Conservation (phyloP, 768 basidiomycete genomes). For the Suillus subluteus region DNA sequence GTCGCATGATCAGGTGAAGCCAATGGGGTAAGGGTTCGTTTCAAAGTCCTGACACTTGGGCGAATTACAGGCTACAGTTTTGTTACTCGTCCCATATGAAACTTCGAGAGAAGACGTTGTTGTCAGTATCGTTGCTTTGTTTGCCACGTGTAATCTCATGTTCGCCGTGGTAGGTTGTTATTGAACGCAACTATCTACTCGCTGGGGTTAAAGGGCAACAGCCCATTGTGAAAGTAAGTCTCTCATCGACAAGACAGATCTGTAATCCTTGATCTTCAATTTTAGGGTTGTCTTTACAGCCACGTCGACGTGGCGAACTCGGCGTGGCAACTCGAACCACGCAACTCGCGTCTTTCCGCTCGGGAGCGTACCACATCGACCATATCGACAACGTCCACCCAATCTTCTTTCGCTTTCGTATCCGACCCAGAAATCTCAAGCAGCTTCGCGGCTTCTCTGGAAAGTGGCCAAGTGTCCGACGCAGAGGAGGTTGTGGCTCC, state of each 20-base stretch:
- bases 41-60: conserved; percentile 23
- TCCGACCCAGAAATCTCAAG: conserved; percentile 88
- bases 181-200: conserved; percentile 72
- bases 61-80: conserved; percentile 65
- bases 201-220: conserved; percentile 73
- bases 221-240: conserved; percentile 71
- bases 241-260: conserved; percentile 10
- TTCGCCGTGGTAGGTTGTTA: conserved; percentile 54
- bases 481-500: conserved; percentile 59
- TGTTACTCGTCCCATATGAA: conserved; percentile 73
- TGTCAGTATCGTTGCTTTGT: conserved; percentile 43
- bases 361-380: conserved; percentile 79
- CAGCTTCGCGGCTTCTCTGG: conserved; percentile 82
- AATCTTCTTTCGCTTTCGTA: conserved; percentile 79
- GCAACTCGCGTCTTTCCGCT: conserved; percentile 42
- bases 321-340: conserved; percentile 82
- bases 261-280: conserved; percentile 2
- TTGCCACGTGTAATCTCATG: conserved; percentile 7
- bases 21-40: conserved; percentile 17
- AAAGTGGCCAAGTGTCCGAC: conserved; percentile 74
- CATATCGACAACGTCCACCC: conserved; percentile 74
- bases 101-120: conserved; percentile 72
- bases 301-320: conserved; percentile 67
- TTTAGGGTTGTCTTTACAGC: conserved; percentile 75
- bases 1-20: conserved; percentile 83